Base-by-base conservation (phyloP, 768 basidiomycete species). In the Phlebiopsis gigantea region DNA sequence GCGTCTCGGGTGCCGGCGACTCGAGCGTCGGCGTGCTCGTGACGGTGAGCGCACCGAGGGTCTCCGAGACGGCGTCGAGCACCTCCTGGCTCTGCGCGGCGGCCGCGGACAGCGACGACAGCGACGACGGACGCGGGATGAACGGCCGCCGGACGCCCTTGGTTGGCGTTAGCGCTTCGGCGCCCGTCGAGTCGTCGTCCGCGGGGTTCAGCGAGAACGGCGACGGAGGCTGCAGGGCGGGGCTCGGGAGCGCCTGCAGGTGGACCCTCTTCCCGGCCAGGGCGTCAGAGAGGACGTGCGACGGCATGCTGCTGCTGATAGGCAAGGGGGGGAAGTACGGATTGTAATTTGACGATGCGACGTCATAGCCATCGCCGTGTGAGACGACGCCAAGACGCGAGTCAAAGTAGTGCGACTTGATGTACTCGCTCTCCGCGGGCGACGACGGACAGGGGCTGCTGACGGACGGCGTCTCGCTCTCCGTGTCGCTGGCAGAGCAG, bases 241-340 rank as follows among this genome's bases (percentile, higher is more conserved):
- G 67, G 44, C 64, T 63, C 7, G 68, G 67, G 8, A 69, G 53
- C 22, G 67, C 68, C 55, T 63, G 53, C 25, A 69, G 65, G 59
- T 34, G 57, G 9, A 60, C 41, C 61, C 62, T 63, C 61, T 51
- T 54, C 39, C 30, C 48, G 9, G 57, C 45, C 45, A 52, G 31
- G 6, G 45, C 57, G 17, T 43, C 51, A 43, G 21, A 53, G n/a
- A 54, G 54, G 15, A 19, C 44, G 21, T 25, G 47, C 28, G 7
- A 26, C 4, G 17, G 53, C 49, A 22, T 41, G 50, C n/a, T 45
- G 50, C 25, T 28, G 14, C 28, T 46, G 54, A 61, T 51, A 17
- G 54, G 53, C 19, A 66, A 56, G 8, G 64, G 46, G 1, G 66
- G 64, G 55, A 66, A 63, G 55, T 67, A 65, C 28, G 62, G 62